Base-by-base conservation (phyloP, 192 early-diverging fungal species). In the Pilobolus umbonatus region DNA sequence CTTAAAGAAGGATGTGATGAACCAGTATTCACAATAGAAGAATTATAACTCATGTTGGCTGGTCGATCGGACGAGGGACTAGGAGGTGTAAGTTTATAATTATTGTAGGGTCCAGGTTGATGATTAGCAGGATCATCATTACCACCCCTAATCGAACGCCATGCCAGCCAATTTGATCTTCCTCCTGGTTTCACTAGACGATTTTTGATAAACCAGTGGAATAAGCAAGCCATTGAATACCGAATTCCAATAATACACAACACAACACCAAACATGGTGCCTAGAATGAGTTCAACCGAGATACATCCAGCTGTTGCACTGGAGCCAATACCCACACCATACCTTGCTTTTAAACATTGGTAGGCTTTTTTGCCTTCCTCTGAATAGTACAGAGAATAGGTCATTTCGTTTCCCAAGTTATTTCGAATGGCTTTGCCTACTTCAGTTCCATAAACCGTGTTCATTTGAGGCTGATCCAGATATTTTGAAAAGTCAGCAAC, bases 221-320 rank as follows among this genome's bases (percentile, higher is more conserved):
- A 85, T 1, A 76, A 53, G 2, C 80, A 65, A n/a, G 82, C 80
- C 82, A 85, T 85, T 40, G 76, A 57, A 66, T 78, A 85, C 8
- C 82, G 82, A 31, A 75, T 73, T 17, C 73, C 60, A 52, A 85
- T 79, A 24, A 85, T 68, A 4, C 65, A 63, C 15, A 80, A 73
- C 58, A 85, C 82, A 3, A 83, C 68, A 2, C 66, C 60, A 31
- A 85, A 68, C 43, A 79, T 80, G 15, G 75, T 32, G 31, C 71
- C 72, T 72, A 79, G 80, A 61, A 82, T 75, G 31, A 82, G 62
- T 32, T 77, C 73, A 26, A 75, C 72, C 5, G 76, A 73, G 55
- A 85, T 79, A 74, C 83, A 85, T 1, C 83, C 79, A 25, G 65
- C 73, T 15, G 79, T 70, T 44, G 80, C 80, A 60, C 72, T 72